These are phyloP conservation scores for Blastocrithidia nonstop DNA, from an alignment of 208 protist species.

Conservation along the genomic window DNA sequence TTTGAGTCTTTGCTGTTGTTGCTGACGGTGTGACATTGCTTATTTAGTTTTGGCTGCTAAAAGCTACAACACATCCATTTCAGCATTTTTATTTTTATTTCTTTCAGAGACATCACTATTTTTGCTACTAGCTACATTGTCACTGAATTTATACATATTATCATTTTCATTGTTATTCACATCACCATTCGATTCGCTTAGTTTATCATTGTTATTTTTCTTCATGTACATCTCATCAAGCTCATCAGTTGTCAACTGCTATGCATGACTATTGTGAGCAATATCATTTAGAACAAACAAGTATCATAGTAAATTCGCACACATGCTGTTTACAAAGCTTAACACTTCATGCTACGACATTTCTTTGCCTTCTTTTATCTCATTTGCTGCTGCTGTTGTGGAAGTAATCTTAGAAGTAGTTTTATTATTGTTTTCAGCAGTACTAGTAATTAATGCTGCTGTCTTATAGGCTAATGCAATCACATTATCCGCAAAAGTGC, in stretches of 20 bases:
- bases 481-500: slow-evolving; percentile 53
- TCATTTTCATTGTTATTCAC: too few relatives aligned
- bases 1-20: not conserved
- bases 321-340: not conserved
- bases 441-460: slow-evolving; percentile 4
- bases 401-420: too few relatives aligned
- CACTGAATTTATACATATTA: too few relatives aligned
- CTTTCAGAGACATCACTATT: too few relatives aligned
- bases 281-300: slow-evolving; percentile 40
- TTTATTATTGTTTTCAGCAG: not conserved
- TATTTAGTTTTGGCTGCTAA: too few relatives aligned
- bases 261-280: slow-evolving; percentile 13
- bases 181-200: too few relatives aligned
- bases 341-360: not conserved
- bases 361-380: slow-evolving; percentile 6
- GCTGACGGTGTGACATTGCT: too few relatives aligned
- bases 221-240: not conserved
- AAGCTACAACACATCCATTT: too few relatives aligned
- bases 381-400: not conserved
- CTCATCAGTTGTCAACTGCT: not conserved
- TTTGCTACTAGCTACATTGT: too few relatives aligned
- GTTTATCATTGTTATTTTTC: not conserved
- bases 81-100: too few relatives aligned
- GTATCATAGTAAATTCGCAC: slow-evolving; percentile 17
- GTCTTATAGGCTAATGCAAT: slow-evolving; percentile 30